These are phyloP conservation scores for Claviceps monticola DNA, from an alignment of 2,329 filamentous ascomycete species.

Conservation along the genomic window DNA sequence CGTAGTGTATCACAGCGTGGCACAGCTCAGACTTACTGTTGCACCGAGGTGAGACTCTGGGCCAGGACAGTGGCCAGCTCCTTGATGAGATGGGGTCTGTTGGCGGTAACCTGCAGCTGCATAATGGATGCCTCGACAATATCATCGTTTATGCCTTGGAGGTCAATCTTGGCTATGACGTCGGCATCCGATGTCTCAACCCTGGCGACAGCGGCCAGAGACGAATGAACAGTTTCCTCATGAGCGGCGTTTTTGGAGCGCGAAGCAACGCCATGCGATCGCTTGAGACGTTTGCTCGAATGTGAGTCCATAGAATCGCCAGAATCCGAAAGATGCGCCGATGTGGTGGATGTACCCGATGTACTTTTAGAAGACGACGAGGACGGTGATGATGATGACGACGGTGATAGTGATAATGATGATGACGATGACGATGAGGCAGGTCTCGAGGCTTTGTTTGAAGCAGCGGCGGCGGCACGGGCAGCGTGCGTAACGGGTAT, in stretches of 20 bases:
- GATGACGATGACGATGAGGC: constrained; percentile 15
- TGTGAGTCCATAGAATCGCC: constrained; percentile 22
- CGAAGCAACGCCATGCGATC: constrained; percentile 46
- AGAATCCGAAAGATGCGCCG: constrained; percentile 12
- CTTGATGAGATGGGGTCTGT: constrained; percentile 87
- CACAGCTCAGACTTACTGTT: constrained; percentile 64
- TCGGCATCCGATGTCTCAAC: constrained; percentile 15
- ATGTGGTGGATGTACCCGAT: constrained; percentile 6
- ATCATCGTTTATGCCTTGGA: constrained; percentile 80
- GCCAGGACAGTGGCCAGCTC: constrained; percentile 74
- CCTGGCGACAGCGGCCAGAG: constrained; percentile 18
- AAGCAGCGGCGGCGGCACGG: constrained; percentile 35
- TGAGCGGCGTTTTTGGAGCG: constrained; percentile 54
- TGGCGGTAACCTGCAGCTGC: constrained; percentile 78
- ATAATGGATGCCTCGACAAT: constrained; percentile 85
- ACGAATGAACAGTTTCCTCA: constrained; percentile 55
- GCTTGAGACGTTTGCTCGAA: constrained; percentile 58
- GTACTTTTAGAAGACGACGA: constrained; percentile 14
- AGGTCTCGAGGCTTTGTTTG: constrained; percentile 20
- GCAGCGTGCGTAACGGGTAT: constrained; percentile 55
- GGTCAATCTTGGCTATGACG: constrained; percentile 32
- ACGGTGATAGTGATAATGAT: background rate
- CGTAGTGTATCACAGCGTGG: background rate
- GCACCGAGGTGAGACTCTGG: constrained; percentile 64
- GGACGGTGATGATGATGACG: constrained; percentile 9